These are phyloP conservation scores for Rhinocladiella mackenziei DNA, from an alignment of 2,329 filamentous ascomycete species.

Conservation along the genomic window DNA sequence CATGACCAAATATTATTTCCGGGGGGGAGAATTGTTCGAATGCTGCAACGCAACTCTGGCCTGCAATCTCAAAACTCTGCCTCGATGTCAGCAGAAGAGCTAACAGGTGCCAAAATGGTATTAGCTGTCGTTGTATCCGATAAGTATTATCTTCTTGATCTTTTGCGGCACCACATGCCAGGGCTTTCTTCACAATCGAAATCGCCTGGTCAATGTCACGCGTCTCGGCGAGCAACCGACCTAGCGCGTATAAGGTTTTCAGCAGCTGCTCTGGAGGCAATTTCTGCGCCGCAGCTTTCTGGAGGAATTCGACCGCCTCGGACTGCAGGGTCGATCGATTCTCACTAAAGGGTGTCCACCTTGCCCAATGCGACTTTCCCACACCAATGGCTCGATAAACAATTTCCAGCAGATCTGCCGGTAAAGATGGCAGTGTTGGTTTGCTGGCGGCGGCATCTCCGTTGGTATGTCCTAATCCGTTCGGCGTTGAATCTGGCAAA, in stretches of 20 bases:
- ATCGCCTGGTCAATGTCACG: conserved; percentile 76
- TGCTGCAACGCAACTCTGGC: conserved; percentile 79
- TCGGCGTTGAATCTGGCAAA: conserved; percentile 21
- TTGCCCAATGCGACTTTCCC: conserved; percentile 81
- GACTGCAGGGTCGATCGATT: conserved; percentile 68
- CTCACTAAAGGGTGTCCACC: conserved; percentile 70
- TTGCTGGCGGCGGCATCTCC: conserved; percentile 11
- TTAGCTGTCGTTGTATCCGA: conserved; percentile 45
- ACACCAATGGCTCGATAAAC: conserved; percentile 69
- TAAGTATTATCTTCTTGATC: conserved; percentile 19
- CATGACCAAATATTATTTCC: conserved; percentile 62
- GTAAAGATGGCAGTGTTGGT: background rate
- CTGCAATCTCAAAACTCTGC: conserved; percentile 77
- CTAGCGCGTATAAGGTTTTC: conserved; percentile 74
- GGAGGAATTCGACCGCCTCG: conserved; percentile 71
- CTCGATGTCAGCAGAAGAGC: conserved; percentile 79
- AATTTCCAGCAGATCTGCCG: conserved; percentile 23
- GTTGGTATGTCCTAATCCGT: conserved; percentile 16
- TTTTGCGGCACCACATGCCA: conserved; percentile 55
- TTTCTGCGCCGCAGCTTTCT: conserved; percentile 66
- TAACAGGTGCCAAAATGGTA: conserved; percentile 88
- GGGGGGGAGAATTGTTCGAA: conserved; percentile 83
- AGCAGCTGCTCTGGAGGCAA: conserved; percentile 64
- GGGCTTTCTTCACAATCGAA: conserved; percentile 71
- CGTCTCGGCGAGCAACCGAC: conserved; percentile 81